Percentiles rank a stretch among this genome's conserved stretches.
These are phyloP conservation scores for Lepiota brunneoincarnata DNA, from an alignment of 768 basidiomycete species.

Conservation along the genomic window DNA sequence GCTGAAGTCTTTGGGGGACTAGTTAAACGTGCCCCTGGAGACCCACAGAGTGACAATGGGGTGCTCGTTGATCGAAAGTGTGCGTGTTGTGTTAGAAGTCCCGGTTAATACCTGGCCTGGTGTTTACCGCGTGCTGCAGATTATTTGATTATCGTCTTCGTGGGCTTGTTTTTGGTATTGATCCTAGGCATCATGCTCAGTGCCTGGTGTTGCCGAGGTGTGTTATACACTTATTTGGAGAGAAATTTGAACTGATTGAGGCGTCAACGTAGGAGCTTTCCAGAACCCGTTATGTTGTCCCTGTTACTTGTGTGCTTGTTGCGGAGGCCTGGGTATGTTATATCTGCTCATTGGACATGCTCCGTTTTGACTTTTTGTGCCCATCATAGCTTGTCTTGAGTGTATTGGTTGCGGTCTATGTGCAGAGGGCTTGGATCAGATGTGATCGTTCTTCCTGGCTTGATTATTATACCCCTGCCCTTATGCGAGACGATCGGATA, in stretches of 20 bases:
- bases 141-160: conserved; percentile 64
- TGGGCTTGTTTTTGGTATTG: conserved; percentile 56
- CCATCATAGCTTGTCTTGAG: conserved; percentile 53
- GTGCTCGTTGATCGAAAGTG: conserved; percentile 4
- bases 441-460: conserved; percentile 11
- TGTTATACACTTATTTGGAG: conserved; percentile 9
- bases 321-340: conserved; percentile 58
- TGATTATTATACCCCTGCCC: too few species aligned
- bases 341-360: neutral
- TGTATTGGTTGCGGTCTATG: conserved; percentile 71
- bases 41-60: neutral
- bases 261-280: conserved; percentile 45
- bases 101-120: neutral
- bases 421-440: conserved; percentile 43
- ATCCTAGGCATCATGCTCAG: conserved; percentile 55
- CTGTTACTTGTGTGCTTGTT: conserved; percentile 72
- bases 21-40: conserved; percentile 2
- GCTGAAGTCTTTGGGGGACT: neutral
- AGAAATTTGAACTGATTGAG: neutral
- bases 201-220: conserved; percentile 65
- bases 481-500: too few species aligned
- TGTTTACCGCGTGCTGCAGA: conserved; percentile 29
- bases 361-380: neutral
- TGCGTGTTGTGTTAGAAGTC: neutral
- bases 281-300: conserved; percentile 67